These are phyloP conservation scores for Saitoella complicata DNA, from an alignment of 805 yeast species.

Conservation along the genomic window DNA sequence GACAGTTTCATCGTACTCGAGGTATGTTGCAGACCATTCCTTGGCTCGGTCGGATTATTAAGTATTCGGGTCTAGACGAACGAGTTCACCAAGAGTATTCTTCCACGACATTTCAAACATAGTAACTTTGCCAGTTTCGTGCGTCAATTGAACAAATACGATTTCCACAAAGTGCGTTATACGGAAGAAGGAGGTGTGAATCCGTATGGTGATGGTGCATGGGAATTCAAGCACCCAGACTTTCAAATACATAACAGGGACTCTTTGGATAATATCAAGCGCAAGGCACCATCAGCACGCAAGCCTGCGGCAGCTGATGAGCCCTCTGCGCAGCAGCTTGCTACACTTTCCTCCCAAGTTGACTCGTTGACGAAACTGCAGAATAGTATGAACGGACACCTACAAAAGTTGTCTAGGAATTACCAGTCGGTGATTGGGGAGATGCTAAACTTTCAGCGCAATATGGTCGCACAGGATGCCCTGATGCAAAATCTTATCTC, in stretches of 20 bases:
- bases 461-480: background rate
- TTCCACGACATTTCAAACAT: constrained; percentile 89
- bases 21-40: constrained; percentile 13
- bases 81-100: constrained; percentile 72
- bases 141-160: constrained; percentile 77
- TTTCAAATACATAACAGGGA: constrained; percentile 61
- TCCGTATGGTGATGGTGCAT: constrained; percentile 52
- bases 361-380: constrained; percentile 9
- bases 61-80: constrained; percentile 31
- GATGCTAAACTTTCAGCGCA: background rate
- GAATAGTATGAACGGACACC: background rate
- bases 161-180: constrained; percentile 86
- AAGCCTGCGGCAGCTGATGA: constrained; percentile 4
- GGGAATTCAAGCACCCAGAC: constrained; percentile 92
- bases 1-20: constrained; percentile 79
- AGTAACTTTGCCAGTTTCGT: constrained; percentile 90
- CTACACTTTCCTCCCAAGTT: constrained; percentile 10
- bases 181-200: constrained; percentile 39
- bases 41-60: background rate
- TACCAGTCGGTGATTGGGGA: constrained; percentile 1
- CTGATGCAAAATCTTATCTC: background rate
- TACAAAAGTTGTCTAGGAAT: background rate
- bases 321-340: constrained; percentile 7
- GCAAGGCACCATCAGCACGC: constrained; percentile 16
- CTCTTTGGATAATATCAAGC: constrained; percentile 69